Base-by-base conservation (phyloP, 2,329 filamentous ascomycete genomes). In the Ceratocystis cubensis region DNA sequence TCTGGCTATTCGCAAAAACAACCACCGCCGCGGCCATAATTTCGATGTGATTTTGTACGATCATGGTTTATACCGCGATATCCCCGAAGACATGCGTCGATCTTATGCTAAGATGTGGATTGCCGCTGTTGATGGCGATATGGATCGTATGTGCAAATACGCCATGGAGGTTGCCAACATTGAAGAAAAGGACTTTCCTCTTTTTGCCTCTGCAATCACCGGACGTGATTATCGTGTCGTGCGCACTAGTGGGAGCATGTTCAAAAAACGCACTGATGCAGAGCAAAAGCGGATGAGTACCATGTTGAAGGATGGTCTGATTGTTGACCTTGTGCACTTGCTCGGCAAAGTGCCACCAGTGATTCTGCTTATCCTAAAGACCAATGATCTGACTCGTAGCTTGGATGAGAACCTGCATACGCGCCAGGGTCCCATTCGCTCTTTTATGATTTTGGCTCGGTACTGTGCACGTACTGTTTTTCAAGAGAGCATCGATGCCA, bases 51-150 rank as follows among this genome's bases (percentile, higher is more conserved):
- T 99, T 66, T 82, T 99, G 2, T 99, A 99, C 77, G 94, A 99
- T 73, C 94, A 99, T 75, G 95, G 94, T 1, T 81, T 99, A 2
- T 99, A 99, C 76, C 88, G 95, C 67, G 90, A 96, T 71, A 97
- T 97, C 64, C 89, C 92, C 0, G 79, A 85, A 66, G 77, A 84
- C 1, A 77, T 96, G 33, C 87, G 91, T 64, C 85, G 91, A 28
- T 89, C 88, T 20, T 99, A 99, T 72, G 94, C 94, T 64, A 96
- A 96, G 76, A 88, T 99, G 74, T 99, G 94, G 94, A 85, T 99
- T 10, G 92, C 94, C 4, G 90, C 99, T 28, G 88, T 99, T 64
- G 90, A 97, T 71, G 88, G 88, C 0, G 90, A 99, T 73, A 87
- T 96, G 76, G 76, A 81, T 2, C 80, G 81, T 22, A 99, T 99